These are phyloP conservation scores for Kwoniella europaea DNA, from an alignment of 768 basidiomycete species.

Conservation along the genomic window DNA sequence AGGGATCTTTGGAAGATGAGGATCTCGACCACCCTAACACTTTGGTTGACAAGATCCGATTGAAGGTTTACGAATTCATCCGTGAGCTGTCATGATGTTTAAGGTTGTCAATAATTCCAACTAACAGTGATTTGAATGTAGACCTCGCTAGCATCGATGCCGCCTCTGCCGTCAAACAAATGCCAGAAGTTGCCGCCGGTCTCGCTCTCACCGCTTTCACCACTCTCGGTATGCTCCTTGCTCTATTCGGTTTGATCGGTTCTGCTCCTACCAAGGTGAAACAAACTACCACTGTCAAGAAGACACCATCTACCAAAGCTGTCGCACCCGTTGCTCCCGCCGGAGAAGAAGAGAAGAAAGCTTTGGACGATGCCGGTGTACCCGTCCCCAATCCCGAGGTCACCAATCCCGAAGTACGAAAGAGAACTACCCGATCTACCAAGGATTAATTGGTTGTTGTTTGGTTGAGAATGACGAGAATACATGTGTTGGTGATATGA, in stretches of 20 bases:
- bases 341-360: conserved; percentile 47
- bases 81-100: conserved; percentile 36
- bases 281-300: conserved; percentile 35
- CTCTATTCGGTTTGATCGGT: conserved; percentile 78
- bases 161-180: conserved; percentile 77
- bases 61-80: conserved; percentile 77
- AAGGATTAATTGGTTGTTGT: conserved; percentile 23
- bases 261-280: conserved; percentile 58
- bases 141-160: conserved; percentile 47
- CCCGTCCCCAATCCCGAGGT: conserved; percentile 19
- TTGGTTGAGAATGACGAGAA: neutral
- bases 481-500: neutral
- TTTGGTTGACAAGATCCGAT: conserved; percentile 78
- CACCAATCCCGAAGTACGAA: conserved; percentile 29
- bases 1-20: conserved; percentile 62
- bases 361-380: conserved; percentile 46
- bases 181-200: conserved; percentile 84
- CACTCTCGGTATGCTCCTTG: conserved; percentile 81
- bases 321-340: conserved; percentile 49
- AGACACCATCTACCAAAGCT: conserved; percentile 35
- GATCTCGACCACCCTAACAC: conserved; percentile 68
- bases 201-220: conserved; percentile 76
- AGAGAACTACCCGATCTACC: conserved; percentile 43
- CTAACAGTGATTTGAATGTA: neutral
- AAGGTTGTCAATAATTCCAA: neutral